These are phyloP conservation scores for Chalciporus piperatus DNA, from an alignment of 768 basidiomycete species.

Conservation along the genomic window DNA sequence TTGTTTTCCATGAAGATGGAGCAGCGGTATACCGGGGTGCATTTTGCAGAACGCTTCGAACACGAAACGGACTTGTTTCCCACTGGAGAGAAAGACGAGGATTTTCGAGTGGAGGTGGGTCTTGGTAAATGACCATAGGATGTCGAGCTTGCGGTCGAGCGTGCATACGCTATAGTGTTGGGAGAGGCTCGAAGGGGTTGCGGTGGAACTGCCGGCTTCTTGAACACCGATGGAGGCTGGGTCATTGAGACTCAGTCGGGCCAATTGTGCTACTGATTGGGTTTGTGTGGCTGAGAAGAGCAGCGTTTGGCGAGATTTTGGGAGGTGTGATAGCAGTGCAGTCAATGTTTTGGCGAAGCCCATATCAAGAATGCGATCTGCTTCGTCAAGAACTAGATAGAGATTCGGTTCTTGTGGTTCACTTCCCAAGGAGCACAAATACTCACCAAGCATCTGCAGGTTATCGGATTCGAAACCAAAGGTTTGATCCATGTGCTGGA, in stretches of 20 bases:
- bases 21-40: constrained; percentile 90
- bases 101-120: constrained; percentile 88
- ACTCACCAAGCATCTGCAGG: constrained; percentile 84
- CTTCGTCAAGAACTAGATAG: constrained; percentile 85
- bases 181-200: constrained; percentile 76
- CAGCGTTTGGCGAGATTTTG: constrained; percentile 88
- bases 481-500: constrained; percentile 99
- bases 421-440: not conserved
- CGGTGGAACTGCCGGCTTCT: constrained; percentile 38
- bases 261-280: constrained; percentile 81
- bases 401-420: not conserved
- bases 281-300: constrained; percentile 98
- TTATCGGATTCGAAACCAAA: constrained; percentile 90
- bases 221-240: constrained; percentile 73
- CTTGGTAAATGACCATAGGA: constrained; percentile 93
- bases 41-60: constrained; percentile 95
- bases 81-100: constrained; percentile 91
- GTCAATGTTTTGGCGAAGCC: constrained; percentile 88
- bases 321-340: constrained; percentile 89
- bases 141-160: constrained; percentile 85
- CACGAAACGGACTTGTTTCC: constrained; percentile 96
- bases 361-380: constrained; percentile 95
- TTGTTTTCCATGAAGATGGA: constrained; percentile 95
- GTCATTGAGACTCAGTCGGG: constrained; percentile 82
- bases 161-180: constrained; percentile 85